Evolutionary conservation across 352 stramenopile genomes (phyloP).

Genomic region (Pythium dissimile): DNA sequence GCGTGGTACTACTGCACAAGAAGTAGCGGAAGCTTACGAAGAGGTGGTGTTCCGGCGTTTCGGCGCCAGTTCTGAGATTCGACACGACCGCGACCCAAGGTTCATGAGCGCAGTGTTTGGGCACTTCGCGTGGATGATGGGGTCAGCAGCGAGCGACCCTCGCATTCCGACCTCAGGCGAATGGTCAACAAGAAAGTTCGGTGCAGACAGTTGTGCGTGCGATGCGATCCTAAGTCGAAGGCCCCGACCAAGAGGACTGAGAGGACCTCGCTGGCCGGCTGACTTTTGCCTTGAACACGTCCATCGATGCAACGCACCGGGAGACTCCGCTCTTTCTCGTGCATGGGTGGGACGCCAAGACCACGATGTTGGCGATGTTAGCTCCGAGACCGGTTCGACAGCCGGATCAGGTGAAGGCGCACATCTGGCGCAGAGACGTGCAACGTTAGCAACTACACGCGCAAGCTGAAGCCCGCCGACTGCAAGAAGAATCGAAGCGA

Average conservation of each 20-base stretch:
- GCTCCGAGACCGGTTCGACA: background rate
- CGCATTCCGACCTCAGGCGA: constrained; percentile 26
- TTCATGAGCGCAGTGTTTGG: constrained; percentile 35
- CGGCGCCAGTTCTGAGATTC: constrained; percentile 20
- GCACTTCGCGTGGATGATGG: constrained; percentile 23
- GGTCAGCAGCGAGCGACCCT: constrained; percentile 23
- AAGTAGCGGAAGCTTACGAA: constrained; percentile 24
- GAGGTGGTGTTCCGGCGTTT: constrained; percentile 23
- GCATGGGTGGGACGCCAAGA: constrained; percentile 9
- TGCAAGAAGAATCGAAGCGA: constrained; percentile 5
- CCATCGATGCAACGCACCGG: background rate
- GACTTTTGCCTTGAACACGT: constrained; percentile 23
- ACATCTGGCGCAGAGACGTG: background rate
- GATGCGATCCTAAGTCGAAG: constrained; percentile 22
- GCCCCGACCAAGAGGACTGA: constrained; percentile 25
- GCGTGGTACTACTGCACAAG: constrained; percentile 2
- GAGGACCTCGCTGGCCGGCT: constrained; percentile 23
- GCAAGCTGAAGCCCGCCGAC: background rate
- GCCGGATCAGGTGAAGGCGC: background rate
- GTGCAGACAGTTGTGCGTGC: constrained; percentile 25
- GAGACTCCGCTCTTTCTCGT: constrained; percentile 11
- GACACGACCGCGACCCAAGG: constrained; percentile 21
- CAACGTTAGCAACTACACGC: background rate
- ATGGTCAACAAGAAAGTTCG: constrained; percentile 28
- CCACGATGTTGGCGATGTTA: constrained; percentile 11